Conservation (phyloP, 495 filamentous ascomycete species). For the Hyaloscypha variabilis region DNA sequence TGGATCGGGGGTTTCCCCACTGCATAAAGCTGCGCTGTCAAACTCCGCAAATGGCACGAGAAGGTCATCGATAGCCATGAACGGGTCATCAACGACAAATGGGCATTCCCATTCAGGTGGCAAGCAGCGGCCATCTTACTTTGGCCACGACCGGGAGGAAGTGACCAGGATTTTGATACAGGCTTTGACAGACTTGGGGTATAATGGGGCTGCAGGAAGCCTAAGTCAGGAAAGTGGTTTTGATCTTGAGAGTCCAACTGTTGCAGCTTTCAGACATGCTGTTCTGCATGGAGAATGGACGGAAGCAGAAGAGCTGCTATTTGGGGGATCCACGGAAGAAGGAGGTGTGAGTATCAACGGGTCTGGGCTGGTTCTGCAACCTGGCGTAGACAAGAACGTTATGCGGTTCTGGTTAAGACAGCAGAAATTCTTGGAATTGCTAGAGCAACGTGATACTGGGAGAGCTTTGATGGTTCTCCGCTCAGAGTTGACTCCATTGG, state of each 20-base stretch:
- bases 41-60: conserved; percentile 41
- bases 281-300: conserved; percentile 82
- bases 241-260: conserved; percentile 81
- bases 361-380: conserved; percentile 47
- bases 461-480: conserved; percentile 80
- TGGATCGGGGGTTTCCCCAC: conserved; percentile 38
- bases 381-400: conserved; percentile 45
- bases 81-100: conserved; percentile 42
- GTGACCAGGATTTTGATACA: conserved; percentile 93
- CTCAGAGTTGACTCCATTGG: conserved; percentile 84
- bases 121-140: conserved; percentile 41
- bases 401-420: conserved; percentile 78
- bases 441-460: conserved; percentile 74
- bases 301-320: conserved; percentile 80
- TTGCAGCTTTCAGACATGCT: conserved; percentile 81
- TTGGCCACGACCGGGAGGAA: conserved; percentile 90
- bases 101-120: conserved; percentile 31
- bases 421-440: conserved; percentile 92
- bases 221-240: conserved; percentile 84
- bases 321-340: conserved; percentile 58
- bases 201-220: conserved; percentile 70
- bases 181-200: conserved; percentile 84
- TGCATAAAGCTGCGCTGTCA: conserved; percentile 33
- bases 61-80: conserved; percentile 37
- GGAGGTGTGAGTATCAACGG: conserved; percentile 48